phyloP scores from a whole-genome alignment of 768 basidiomycete genomes.

The Phylloporus sp. region DNA sequence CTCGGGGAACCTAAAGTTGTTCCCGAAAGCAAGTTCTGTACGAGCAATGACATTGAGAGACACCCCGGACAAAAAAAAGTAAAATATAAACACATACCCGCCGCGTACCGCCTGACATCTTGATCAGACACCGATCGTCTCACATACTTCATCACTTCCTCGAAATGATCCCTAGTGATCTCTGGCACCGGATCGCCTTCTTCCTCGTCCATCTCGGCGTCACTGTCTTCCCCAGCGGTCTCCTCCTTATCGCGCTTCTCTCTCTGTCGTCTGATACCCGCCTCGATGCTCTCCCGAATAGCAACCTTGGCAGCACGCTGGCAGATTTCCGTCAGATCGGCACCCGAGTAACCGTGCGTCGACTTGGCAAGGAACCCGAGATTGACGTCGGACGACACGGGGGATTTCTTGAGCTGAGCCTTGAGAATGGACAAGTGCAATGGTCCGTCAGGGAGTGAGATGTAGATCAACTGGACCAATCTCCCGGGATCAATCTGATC shows the following conservation, averaged over 20 bases:
- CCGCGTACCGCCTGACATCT: constrained; percentile 94
- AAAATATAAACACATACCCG: constrained; percentile 56
- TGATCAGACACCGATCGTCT: constrained; percentile 95
- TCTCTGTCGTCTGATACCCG: constrained; percentile 75
- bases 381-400: constrained; percentile 77
- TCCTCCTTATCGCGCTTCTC: constrained; percentile 83
- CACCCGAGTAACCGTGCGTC: constrained; percentile 98
- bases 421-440: constrained; percentile 89
- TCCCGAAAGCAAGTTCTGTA: constrained; percentile 83
- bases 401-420: constrained; percentile 89
- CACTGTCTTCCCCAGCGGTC: constrained; percentile 50
- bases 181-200: constrained; percentile 88
- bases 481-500: constrained; percentile 96
- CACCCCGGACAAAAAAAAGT: background rate
- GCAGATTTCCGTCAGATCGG: constrained; percentile 97
- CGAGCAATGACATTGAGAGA: constrained; percentile 2
- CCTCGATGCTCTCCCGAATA: constrained; percentile 90
- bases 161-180: constrained; percentile 90
- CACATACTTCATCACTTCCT: constrained; percentile 98
- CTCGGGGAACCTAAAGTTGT: constrained; percentile 98
- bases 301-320: constrained; percentile 96
- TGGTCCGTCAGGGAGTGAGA: constrained; percentile 92
- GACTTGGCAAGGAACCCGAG: constrained; percentile 81
- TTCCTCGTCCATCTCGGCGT: constrained; percentile 68
- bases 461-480: constrained; percentile 99